These are phyloP conservation scores for Aureobasidium subglaciale DNA, from an alignment of 2,329 filamentous ascomycete species.

Conservation along the genomic window DNA sequence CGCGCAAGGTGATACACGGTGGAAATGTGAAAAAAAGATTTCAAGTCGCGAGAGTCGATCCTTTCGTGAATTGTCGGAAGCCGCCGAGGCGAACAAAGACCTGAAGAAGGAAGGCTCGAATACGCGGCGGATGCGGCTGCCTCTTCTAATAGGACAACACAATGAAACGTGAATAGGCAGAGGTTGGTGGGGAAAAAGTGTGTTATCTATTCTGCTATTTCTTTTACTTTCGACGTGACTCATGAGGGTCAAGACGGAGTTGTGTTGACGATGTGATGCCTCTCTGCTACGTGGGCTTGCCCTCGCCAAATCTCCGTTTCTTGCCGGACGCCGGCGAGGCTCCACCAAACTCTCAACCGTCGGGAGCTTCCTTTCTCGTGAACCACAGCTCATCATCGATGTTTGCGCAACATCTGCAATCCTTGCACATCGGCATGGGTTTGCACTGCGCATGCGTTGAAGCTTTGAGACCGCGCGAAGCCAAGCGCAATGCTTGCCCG, in stretches of 20 bases:
- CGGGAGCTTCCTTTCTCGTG: background rate
- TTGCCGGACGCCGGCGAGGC: background rate
- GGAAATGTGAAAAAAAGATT: background rate
- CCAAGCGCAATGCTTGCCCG: constrained; percentile 1
- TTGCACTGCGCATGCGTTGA: background rate
- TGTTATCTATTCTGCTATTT: constrained; percentile 12
- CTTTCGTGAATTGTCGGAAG: background rate
- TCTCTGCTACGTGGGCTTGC: background rate
- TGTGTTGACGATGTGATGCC: background rate
- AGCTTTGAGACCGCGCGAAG: background rate
- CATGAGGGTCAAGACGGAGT: background rate
- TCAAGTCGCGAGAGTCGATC: background rate
- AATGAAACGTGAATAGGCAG: background rate
- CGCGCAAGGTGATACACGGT: background rate
- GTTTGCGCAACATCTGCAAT: background rate
- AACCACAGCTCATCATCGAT: background rate
- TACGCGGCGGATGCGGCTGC: background rate
- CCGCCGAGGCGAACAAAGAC: constrained; percentile 5
- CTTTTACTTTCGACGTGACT: constrained; percentile 12
- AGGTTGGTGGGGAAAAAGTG: background rate
- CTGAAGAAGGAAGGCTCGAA: background rate
- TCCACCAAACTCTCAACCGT: background rate
- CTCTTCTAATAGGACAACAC: constrained; percentile 4
- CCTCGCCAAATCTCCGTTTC: background rate
- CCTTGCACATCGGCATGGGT: background rate